Conservation (phyloP, 495 filamentous ascomycete species). For the Talaromyces wortmannii region DNA sequence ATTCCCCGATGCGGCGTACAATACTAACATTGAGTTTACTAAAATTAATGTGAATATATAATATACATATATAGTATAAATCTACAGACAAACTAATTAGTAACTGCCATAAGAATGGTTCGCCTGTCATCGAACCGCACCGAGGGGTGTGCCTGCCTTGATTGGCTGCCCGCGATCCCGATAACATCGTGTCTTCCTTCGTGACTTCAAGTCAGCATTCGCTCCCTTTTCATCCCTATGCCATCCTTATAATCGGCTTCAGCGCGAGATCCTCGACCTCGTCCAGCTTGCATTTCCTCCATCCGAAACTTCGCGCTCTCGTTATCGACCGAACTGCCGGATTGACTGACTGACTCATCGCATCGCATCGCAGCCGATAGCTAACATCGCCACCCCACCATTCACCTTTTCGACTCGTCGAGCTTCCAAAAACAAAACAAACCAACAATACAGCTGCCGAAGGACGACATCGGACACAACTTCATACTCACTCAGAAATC, state of each 20-base stretch:
- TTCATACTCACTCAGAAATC: constrained; percentile 15
- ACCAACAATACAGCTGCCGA: background rate
- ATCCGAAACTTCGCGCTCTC: background rate
- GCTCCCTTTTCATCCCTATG: background rate
- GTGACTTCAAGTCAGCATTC: background rate
- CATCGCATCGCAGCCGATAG: background rate
- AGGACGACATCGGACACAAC: background rate
- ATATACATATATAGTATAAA: too few species aligned
- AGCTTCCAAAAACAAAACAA: background rate
- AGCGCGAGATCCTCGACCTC: background rate
- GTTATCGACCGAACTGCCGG: background rate
- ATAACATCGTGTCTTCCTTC: constrained; percentile 1
- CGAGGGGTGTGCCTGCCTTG: constrained; percentile 28
- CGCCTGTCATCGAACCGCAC: constrained; percentile 28
- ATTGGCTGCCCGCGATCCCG: constrained; percentile 22
- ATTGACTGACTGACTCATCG: background rate
- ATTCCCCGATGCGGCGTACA: too few species aligned
- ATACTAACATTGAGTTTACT: too few species aligned
- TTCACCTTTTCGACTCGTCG: background rate
- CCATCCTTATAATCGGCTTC: background rate
- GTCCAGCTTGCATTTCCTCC: background rate
- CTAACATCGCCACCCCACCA: background rate
- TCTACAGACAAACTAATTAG: too few species aligned
- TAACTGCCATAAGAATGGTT: too few species aligned
- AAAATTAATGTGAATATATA: too few species aligned